Conservation (phyloP, 2,329 filamentous ascomycete species). For the Cryphonectria naterciae region DNA sequence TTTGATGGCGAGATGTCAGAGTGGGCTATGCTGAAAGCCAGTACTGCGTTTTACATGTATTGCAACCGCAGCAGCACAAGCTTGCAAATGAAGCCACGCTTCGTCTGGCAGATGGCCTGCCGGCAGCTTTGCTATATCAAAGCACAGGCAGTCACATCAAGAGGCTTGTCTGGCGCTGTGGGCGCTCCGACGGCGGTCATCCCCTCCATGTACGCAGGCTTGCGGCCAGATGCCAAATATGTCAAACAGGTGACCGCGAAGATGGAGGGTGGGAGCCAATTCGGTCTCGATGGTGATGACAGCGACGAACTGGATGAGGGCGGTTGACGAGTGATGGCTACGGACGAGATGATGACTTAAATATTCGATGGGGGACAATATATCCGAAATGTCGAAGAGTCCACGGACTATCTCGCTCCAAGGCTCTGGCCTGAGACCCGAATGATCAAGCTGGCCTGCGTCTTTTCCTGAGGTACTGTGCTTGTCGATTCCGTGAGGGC, state of each 20-base stretch:
- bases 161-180: conserved; percentile 25
- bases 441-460: no score
- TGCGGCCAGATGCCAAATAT: conserved; percentile 42
- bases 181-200: conserved; percentile 40
- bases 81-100: conserved; percentile 33
- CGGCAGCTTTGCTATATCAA: conserved; percentile 55
- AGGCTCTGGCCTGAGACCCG: no score
- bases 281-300: conserved; percentile 22
- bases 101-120: conserved; percentile 55
- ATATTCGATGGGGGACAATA: background rate
- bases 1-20: conserved; percentile 37
- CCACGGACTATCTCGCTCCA: no score
- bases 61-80: conserved; percentile 20
- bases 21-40: conserved; percentile 58
- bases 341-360: background rate
- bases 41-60: conserved; percentile 48
- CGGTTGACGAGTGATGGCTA: background rate
- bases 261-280: conserved; percentile 23
- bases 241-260: conserved; percentile 31
- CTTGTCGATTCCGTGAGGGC: background rate
- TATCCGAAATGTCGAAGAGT: background rate
- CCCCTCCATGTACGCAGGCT: conserved; percentile 41
- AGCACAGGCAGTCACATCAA: conserved; percentile 34
- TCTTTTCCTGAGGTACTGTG: background rate
- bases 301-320: conserved; percentile 25